These are phyloP conservation scores for Erysiphe pulchra DNA, from an alignment of 2,329 filamentous ascomycete species.

Conservation along the genomic window DNA sequence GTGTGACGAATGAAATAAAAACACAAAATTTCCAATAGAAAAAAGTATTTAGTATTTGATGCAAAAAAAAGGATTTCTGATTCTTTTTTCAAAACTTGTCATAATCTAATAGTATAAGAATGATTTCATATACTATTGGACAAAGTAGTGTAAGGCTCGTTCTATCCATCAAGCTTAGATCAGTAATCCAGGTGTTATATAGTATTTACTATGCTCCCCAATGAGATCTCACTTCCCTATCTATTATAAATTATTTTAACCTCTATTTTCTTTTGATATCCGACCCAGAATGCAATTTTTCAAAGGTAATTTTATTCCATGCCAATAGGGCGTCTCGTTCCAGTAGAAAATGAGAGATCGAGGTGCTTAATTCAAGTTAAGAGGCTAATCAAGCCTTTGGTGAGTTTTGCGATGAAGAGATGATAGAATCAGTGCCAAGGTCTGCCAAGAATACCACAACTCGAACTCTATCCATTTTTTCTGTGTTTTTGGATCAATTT, in stretches of 20 bases:
- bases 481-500: background rate
- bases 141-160: background rate
- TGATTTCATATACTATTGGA: too few species aligned
- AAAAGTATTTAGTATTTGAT: too few species aligned
- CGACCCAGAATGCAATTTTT: background rate
- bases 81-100: too few species aligned
- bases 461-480: background rate
- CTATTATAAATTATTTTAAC: background rate
- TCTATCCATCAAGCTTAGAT: background rate
- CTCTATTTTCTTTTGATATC: background rate
- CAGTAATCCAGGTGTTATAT: background rate
- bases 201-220: background rate
- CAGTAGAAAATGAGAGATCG: background rate
- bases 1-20: too few species aligned
- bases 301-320: background rate
- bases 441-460: background rate
- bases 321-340: slow-evolving; percentile 16
- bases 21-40: too few species aligned
- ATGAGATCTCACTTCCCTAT: background rate
- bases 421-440: background rate
- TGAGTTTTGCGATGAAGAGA: background rate
- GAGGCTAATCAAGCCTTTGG: background rate
- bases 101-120: too few species aligned
- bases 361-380: background rate
- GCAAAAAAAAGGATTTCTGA: too few species aligned